A percentile compares a stretch with the other conserved stretches of the same genome.
Conservation (phyloP, 345 rosid genomes). For the Bruguiera gymnorhiza region DNA sequence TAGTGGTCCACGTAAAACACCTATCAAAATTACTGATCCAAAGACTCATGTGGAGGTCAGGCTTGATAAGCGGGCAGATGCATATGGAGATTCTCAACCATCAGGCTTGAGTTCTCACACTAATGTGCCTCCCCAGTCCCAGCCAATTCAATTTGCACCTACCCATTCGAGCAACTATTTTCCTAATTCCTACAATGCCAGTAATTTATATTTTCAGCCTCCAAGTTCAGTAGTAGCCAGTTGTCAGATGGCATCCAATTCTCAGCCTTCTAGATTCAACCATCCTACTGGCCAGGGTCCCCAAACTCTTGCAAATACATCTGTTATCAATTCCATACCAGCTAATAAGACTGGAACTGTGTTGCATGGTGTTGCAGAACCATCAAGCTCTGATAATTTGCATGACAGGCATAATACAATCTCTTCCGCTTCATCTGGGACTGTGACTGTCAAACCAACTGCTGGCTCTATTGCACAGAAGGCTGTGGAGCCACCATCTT, state of each 20-base stretch:
- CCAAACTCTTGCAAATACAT: slow-evolving; percentile 53
- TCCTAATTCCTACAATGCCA: slow-evolving; percentile 41
- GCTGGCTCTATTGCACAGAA: slow-evolving; percentile 42
- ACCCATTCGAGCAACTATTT: slow-evolving; percentile 49
- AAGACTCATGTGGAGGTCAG: slow-evolving; percentile 91
- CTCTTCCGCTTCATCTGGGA: slow-evolving; percentile 38
- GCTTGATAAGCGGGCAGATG: slow-evolving; percentile 69
- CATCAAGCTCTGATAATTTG: slow-evolving; percentile 33
- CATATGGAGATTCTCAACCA: slow-evolving; percentile 50
- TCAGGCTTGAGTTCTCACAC: slow-evolving; percentile 57
- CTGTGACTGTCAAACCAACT: slow-evolving; percentile 47
- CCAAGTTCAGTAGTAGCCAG: slow-evolving; percentile 47
- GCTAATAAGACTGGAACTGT: slow-evolving; percentile 41
- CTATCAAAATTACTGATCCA: slow-evolving; percentile 89
- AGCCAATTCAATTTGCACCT: slow-evolving; percentile 48
- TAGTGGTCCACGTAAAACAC: slow-evolving; percentile 57
- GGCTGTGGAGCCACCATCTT: slow-evolving; percentile 25
- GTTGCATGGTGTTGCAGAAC: slow-evolving; percentile 36
- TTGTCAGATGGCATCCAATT: slow-evolving; percentile 52
- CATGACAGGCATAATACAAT: slow-evolving; percentile 38
- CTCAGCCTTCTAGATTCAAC: slow-evolving; percentile 63
- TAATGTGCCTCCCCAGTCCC: slow-evolving; percentile 61
- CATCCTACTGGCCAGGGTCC: slow-evolving; percentile 51
- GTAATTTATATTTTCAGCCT: slow-evolving; percentile 43
- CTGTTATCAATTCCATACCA: slow-evolving; percentile 34